Evolutionary conservation across 2,329 filamentous ascomycete species (phyloP), one percentile per base, ranked within the genome.

Genomic region (Delphinella strobiligena): DNA sequence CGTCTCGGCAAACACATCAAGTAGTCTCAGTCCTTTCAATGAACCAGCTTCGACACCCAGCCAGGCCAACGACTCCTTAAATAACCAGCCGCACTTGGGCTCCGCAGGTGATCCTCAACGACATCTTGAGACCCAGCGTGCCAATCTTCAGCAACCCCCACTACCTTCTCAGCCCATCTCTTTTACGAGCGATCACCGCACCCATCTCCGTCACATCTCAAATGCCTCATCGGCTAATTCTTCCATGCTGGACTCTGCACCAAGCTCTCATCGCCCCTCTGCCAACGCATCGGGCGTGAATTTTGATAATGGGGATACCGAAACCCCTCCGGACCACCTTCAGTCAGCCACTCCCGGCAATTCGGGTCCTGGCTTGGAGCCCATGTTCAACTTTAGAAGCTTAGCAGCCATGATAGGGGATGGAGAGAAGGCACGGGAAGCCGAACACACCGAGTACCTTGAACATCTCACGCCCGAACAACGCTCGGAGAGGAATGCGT

Each of bases 321-420:
- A 41, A 4, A 41, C n/a, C n/a, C n/a, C 39, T 11, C 39, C 22
- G 12, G 22, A 27, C 22, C 22, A 27, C n/a, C n/a, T n/a, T 7
- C 12, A 41, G n/a, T 41, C 41, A 8, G 55, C 53, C 31, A 60
- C 65, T 5, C 71, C 72, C 17, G 62, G 62, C 47, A 62, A 61
- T 4, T n/a, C n/a, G n/a, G 71, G 66, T 40, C 52, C 66, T 4
- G 69, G 70, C 34, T 64, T 71, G 0, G 88, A 95, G 54, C 76
- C 86, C 3, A 77, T 94, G 74, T 91, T 93, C 61, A 95, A 94
- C 58, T 95, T 95, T 55, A 72, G 78, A 41, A 94, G 86, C 49
- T 64, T 96, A 16, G 83, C 85, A 2, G 83, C 85, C 45, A 84
- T 93, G 57, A 83, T 95, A 19, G 83, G 80, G 0, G 76, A 72